A percentile compares a stretch with the other conserved stretches of the same genome.
phyloP scores from a whole-genome alignment of 352 stramenopile genomes.

The Elongisporangium undulatum region DNA sequence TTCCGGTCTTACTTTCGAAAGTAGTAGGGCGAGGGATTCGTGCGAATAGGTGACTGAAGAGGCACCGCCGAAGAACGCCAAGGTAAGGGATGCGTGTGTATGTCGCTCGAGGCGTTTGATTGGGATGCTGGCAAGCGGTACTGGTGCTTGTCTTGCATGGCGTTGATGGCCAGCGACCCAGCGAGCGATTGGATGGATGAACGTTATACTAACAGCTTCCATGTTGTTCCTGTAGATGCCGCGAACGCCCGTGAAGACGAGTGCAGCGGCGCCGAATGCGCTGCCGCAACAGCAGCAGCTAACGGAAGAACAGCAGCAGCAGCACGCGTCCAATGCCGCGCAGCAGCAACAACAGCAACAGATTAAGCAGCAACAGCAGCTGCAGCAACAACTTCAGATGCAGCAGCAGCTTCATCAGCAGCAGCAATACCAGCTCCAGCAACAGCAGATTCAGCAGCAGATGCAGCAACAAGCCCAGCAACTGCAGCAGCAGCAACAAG shows the following conservation, averaged over 20 bases:
- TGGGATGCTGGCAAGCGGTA: conserved; percentile 2
- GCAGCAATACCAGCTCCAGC: conserved; percentile 23
- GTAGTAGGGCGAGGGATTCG: conserved; percentile 20
- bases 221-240: conserved; percentile 9
- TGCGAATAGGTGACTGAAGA: conserved; percentile 43
- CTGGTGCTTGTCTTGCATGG: background rate
- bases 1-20: conserved; percentile 6
- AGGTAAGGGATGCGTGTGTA: conserved; percentile 6
- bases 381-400: conserved; percentile 13
- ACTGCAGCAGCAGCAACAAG: conserved; percentile 27
- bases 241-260: conserved; percentile 16
- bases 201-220: background rate
- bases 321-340: background rate
- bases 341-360: conserved; percentile 11
- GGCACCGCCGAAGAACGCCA: conserved; percentile 30
- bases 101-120: no score
- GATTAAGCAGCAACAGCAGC: conserved; percentile 18
- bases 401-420: conserved; percentile 27
- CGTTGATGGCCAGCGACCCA: background rate
- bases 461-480: conserved; percentile 28
- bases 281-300: conserved; percentile 22
- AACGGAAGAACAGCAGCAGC: conserved; percentile 7
- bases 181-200: background rate
- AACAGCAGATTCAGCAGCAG: conserved; percentile 25
- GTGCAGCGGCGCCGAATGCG: conserved; percentile 3